phyloP scores from a whole-genome alignment of 2,329 filamentous ascomycete species.

The Fusarium longipes region DNA sequence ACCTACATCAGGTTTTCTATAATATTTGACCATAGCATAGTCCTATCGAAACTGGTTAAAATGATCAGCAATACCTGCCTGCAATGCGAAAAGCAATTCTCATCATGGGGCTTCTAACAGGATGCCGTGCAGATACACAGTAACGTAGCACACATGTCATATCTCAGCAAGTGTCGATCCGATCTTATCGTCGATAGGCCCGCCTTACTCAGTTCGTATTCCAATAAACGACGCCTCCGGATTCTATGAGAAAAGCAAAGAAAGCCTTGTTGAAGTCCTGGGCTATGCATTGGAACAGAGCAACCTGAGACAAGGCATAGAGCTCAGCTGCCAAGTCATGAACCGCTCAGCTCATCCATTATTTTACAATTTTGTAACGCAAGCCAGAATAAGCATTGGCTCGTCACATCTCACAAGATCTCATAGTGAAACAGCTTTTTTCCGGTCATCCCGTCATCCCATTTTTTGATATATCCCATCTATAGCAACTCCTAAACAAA shows the following conservation, averaged over 20 bases:
- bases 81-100: background rate
- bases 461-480: constrained; percentile 37
- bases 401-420: constrained; percentile 2
- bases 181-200: background rate
- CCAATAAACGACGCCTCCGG: constrained; percentile 1
- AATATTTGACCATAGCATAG: background rate
- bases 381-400: background rate
- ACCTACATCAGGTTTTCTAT: constrained; percentile 10
- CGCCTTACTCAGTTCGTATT: background rate
- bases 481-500: constrained; percentile 39
- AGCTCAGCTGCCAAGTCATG: background rate
- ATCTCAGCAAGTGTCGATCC: constrained; percentile 4
- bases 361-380: background rate
- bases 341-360: background rate
- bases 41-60: background rate
- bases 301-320: constrained; percentile 1
- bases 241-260: background rate
- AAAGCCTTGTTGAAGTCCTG: background rate
- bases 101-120: background rate
- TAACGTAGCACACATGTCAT: background rate
- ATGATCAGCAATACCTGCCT: background rate
- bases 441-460: constrained; percentile 6
- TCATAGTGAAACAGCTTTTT: constrained; percentile 1
- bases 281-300: background rate
- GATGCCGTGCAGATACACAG: background rate